Base-by-base conservation (phyloP, 2,329 filamentous ascomycete genomes). In the Phoma herbarum region DNA sequence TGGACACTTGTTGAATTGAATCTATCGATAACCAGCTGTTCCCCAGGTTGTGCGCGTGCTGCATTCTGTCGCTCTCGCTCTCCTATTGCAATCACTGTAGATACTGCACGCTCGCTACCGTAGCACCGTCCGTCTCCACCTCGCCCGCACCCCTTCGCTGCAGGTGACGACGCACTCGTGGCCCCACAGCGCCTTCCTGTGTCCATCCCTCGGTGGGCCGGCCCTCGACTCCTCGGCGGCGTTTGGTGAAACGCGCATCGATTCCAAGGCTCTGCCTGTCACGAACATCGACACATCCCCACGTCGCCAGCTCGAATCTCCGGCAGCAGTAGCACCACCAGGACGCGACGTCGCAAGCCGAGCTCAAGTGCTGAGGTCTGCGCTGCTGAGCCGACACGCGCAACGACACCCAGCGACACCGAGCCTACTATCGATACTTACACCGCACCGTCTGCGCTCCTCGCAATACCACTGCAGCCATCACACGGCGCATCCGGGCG, bases 291-390 rank as follows among this genome's bases (percentile, higher is more conserved):
- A 59, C 45, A 26, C 45, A 49, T 28, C 26, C 28, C 22, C 33
- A 22, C 52, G 26, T 26, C 45, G 44, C 39, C 48, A 29, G 10
- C 23, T 25, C 50, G 44, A 33, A 41, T 45, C 37, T 53, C 49
- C 50, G 33, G 45, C 56, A 31, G n/a, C 37, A 33, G 23, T 8
- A 41, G 20, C 11, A 29, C 49, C 37, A 26, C 31, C 14, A 31
- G 11, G 3, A 29, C 43, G 35, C 48, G 47, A 54, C 56, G 56
- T 50, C 45, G 50, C 56, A 45, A 45, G 56, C 46, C 50, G 56
- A 50, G 31, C 56, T 59, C 56, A 59, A 59, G 56, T 54, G 56
- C 56, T 59, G 56, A 59, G 56, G 44, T 42, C 46, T 59, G 56
- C 25, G 29, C 25, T 22, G 35, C 26, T 49, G 29, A 22, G n/a